phyloP scores from a whole-genome alignment of 768 basidiomycete species.

The Lactifluus pinguis region DNA sequence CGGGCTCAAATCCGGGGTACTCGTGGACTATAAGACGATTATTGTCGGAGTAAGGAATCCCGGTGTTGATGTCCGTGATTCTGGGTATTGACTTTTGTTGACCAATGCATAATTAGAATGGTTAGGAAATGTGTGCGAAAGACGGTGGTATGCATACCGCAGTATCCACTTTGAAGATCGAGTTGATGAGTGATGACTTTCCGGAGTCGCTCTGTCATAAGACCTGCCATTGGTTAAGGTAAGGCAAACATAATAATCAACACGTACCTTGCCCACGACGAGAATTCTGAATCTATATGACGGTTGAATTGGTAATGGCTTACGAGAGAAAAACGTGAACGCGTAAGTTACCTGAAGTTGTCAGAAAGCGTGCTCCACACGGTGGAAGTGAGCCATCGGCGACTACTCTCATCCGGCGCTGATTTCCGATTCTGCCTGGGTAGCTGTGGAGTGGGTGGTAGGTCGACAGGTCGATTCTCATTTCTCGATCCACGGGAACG shows the following conservation, averaged over 20 bases:
- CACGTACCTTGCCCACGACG: conserved; percentile 2
- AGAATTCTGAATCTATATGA: conserved; percentile 1
- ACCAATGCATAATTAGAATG: not conserved
- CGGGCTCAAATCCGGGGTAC: not conserved
- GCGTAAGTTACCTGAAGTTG: not conserved
- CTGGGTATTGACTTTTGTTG: not conserved
- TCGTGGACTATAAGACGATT: not conserved
- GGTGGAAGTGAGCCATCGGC: not conserved
- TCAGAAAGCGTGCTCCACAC: not conserved
- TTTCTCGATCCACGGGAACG: not conserved
- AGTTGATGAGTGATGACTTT: not conserved
- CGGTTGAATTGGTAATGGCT: not conserved
- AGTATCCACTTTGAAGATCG: not conserved
- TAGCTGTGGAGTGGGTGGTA: not conserved
- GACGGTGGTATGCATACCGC: not conserved
- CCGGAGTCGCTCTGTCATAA: not conserved
- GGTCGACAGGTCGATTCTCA: not conserved
- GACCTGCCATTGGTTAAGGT: not conserved
- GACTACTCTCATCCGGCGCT: not conserved
- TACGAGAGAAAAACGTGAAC: not conserved
- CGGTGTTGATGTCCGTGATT: not conserved
- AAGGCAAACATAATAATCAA: too few species aligned
- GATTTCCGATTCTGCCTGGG: not conserved
- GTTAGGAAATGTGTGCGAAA: not conserved
- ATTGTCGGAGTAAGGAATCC: not conserved